phyloP scores from a whole-genome alignment of 1,284 basidiomycete genomes.

The Microbotryum lychnidis-dioicae region DNA sequence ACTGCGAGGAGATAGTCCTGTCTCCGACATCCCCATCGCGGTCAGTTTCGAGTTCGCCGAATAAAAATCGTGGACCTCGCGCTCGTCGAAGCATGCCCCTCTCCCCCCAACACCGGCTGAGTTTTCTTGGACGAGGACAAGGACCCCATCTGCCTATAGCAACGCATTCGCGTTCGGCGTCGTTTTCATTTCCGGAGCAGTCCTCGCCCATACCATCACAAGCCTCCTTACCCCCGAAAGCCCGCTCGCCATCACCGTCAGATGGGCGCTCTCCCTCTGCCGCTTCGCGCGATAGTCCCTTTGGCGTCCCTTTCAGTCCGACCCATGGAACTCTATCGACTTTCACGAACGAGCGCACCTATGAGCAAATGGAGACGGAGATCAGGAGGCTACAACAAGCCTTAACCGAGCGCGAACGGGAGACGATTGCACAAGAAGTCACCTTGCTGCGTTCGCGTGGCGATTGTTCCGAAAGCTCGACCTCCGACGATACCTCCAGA shows the following conservation, averaged over 20 bases:
- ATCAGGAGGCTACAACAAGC: constrained; percentile 81
- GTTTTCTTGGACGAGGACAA: constrained; percentile 70
- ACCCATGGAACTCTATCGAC: not conserved
- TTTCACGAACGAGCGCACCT: constrained; percentile 29
- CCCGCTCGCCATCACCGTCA: constrained; percentile 13
- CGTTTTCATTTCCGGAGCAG: constrained; percentile 83
- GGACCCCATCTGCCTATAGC: constrained; percentile 45
- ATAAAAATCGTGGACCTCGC: not conserved
- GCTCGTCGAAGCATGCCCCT: constrained; percentile 24
- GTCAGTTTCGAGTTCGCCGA: not conserved
- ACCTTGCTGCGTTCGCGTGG: constrained; percentile 17
- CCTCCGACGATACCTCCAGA: constrained; percentile 40
- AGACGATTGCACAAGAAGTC: constrained; percentile 61
- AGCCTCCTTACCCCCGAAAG: constrained; percentile 33
- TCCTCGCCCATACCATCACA: constrained; percentile 66
- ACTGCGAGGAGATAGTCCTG: no score
- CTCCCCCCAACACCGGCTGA: constrained; percentile 47
- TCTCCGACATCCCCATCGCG: no score
- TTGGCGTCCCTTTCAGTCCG: no score
- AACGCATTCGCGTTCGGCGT: constrained; percentile 72
- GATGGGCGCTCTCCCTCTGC: constrained; percentile 35
- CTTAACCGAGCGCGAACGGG: constrained; percentile 74
- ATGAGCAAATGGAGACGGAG: constrained; percentile 74
- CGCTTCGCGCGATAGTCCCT: constrained; percentile 32
- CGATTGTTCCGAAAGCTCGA: constrained; percentile 45